Base-by-base conservation (phyloP, 768 basidiomycete genomes). In the Tricholoma hemisulphureum region DNA sequence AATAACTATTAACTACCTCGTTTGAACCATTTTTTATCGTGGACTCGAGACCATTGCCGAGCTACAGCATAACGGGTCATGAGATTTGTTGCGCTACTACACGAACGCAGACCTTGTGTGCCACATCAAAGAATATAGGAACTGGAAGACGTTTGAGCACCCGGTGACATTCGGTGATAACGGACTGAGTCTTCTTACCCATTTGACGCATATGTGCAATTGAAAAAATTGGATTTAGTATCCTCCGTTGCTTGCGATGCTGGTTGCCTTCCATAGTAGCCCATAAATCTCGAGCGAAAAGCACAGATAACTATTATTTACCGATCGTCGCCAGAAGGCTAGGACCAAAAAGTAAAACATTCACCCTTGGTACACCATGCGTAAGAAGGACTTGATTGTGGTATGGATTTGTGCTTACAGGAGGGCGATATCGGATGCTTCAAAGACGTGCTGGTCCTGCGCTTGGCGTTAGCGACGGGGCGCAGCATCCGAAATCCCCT, bases 161-260 rank as follows among this genome's bases (percentile, higher is more conserved):
- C 8, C 32, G 16, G 31, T 4, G 29, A 2, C 4, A n/a, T n/a
- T n/a, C n/a, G n/a, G n/a, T n/a, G n/a, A n/a, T n/a, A n/a, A 10
- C n/a, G n/a, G 45, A 9, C 13, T 13, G 7, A 37, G 34, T 6
- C 8, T 20, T 5, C 58, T 28, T 45, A 63, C 64, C 49, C 59
- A 69, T 58, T 31, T 67, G 63, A 3, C 73, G 70, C 68, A 77
- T 67, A 50, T 75, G 72, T 0, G 66, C 64, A 18, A 64, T 67
- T 9, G 75, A 75, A 53, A 77, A 77, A 3, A 73, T 71, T 2
- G 75, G 75, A 57, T 73, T 74, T 14, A 77, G 52, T 62, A 77
- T 64, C 56, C 73, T 75, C 20, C 75, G 62, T 53, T 76, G 75
- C 37, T 41, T 65, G 31, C 55, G 58, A 53, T 67, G 66, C 11